Base-by-base conservation (phyloP, 2,329 filamentous ascomycete genomes). In the Colletotrichum kahawae region DNA sequence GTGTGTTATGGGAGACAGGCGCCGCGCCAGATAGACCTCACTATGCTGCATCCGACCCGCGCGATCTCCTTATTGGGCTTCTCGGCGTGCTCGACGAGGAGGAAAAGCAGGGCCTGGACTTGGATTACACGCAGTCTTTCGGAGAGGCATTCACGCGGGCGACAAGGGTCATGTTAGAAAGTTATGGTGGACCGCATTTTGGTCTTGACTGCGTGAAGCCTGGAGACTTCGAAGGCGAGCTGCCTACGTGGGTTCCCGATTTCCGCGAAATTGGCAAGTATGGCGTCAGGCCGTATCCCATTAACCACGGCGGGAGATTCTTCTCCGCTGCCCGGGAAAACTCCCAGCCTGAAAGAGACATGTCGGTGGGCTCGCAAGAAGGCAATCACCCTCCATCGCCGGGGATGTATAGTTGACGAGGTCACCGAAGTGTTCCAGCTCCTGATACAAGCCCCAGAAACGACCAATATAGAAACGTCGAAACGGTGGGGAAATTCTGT, bases 1-100 rank as follows among this genome's bases (percentile, higher is more conserved):
- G 51, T 0, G 27, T 69, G 5, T n/a, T 69, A 4, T 69, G 67
- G 57, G 29, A n/a, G 16, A 31, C 16, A 0, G 16, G 54, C 27
- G 60, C 27, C 10, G 34, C 67, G 5, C 63, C 78, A 5, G 67
- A 24, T 1, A 71, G 77, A 12, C 71, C 78, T 1, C 36, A 62
- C 6, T 78, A 78, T 21, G 69, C 77, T 18, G 79, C 78, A 6
- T 65, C 78, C 1, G 78, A 80, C 43, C 78, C 78, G n/a, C 69
- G 79, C 2, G 79, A 79, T 13, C 73, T 79, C 7, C 48, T 77
- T 8, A 79, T 79, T 27, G 78, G 70, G 0, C 24, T 78, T 0
- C 65, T 79, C 2, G 77, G 78, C 14, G 43, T 80, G 1, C 56
- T 79, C 0, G 18, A 67, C 1, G 76, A 78, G 3, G 62, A 56